Evolutionary conservation across 768 basidiomycete genomes (phyloP).

Genomic region (Naganishia vishniacii): DNA sequence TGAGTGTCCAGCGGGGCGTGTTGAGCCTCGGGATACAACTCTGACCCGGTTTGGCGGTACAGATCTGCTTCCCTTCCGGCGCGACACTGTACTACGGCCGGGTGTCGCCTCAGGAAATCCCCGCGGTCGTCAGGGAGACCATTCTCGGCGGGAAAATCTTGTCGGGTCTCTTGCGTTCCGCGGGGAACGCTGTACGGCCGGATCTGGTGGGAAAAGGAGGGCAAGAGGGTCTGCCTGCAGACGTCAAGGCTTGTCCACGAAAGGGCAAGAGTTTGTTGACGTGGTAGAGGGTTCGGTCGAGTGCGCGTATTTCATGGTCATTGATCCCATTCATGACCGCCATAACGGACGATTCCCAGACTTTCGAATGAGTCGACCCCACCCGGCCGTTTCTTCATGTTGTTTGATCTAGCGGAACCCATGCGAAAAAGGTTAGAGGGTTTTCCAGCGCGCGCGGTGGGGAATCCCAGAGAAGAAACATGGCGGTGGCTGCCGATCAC

Average conservation of each 20-base stretch:
- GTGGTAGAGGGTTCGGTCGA: too few species aligned
- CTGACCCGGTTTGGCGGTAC: slow-evolving; percentile 12
- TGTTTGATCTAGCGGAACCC: too few species aligned
- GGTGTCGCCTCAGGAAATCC: slow-evolving; percentile 79
- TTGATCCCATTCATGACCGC: too few species aligned
- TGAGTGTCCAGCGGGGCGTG: too few species aligned
- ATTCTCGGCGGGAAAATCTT: slow-evolving; percentile 77
- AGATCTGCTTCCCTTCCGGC: slow-evolving; percentile 84
- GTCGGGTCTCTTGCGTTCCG: slow-evolving; percentile 77
- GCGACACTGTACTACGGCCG: slow-evolving; percentile 89
- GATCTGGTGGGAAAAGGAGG: slow-evolving; percentile 11
- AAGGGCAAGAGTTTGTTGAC: slow-evolving; percentile 27
- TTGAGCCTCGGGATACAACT: background rate
- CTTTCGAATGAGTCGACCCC: too few species aligned
- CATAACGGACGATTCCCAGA: too few species aligned
- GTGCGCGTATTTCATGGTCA: too few species aligned
- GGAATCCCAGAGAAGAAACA: too few species aligned
- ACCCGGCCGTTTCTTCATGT: too few species aligned
- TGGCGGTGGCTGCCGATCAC: too few species aligned
- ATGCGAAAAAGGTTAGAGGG: too few species aligned
- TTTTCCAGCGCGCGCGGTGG: too few species aligned
- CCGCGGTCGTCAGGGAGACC: slow-evolving; percentile 60
- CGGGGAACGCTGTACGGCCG: slow-evolving; percentile 60
- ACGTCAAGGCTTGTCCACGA: slow-evolving; percentile 7
- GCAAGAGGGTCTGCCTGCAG: background rate